phyloP scores from a whole-genome alignment of 345 rosid genomes.

The Bruguiera parviflora region DNA sequence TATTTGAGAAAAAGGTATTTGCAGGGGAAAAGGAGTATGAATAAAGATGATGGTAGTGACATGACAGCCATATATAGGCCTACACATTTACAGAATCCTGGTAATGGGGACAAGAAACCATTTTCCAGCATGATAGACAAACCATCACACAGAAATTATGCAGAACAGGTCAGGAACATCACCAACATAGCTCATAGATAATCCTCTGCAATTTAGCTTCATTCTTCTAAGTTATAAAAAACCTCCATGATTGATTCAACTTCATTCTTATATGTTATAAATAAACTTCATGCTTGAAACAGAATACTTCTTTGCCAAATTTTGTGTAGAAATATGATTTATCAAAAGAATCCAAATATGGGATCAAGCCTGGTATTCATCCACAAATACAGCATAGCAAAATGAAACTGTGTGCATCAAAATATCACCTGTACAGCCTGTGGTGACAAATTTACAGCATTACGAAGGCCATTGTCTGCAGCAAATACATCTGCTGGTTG shows the following conservation, averaged over 20 bases:
- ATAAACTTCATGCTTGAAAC: background rate
- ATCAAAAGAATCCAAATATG: background rate
- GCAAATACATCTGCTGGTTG: conserved; percentile 92
- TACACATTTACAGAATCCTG: background rate
- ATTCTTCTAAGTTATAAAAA: background rate
- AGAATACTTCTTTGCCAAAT: background rate
- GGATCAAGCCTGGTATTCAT: too few relatives aligned
- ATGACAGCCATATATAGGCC: conserved; percentile 9
- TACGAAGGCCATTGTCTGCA: conserved; percentile 37
- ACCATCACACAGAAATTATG: background rate
- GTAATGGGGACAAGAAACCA: background rate
- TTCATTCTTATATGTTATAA: background rate
- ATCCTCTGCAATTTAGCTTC: background rate
- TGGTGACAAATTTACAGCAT: conserved; percentile 35
- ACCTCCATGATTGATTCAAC: background rate
- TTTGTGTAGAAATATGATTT: background rate
- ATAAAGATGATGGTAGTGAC: too few relatives aligned
- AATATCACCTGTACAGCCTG: conserved; percentile 58
- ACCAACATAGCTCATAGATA: background rate
- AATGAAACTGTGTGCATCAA: background rate
- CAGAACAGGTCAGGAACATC: background rate
- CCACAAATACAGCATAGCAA: too few relatives aligned
- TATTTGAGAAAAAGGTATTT: too few relatives aligned
- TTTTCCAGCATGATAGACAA: too few relatives aligned
- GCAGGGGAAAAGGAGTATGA: too few relatives aligned